Base-by-base conservation (phyloP, 352 stramenopile species). In the Globisporangium canariense region DNA sequence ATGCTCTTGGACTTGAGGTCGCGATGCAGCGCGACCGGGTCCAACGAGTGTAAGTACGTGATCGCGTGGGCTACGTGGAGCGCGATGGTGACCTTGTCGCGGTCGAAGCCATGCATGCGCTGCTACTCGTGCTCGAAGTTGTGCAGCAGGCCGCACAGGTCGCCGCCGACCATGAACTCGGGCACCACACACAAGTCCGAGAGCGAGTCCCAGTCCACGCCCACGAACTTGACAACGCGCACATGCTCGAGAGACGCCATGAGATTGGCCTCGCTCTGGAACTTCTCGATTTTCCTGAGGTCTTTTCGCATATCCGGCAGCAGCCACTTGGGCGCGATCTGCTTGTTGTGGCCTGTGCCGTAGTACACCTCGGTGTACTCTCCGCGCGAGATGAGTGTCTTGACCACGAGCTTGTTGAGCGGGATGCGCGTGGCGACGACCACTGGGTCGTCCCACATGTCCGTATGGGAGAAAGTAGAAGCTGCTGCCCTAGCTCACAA, bases 111-210 rank as follows among this genome's bases (percentile, higher is more conserved):
- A 1, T 67, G 54, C 0, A 62, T 68, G 25, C 25, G 53, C 8
- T 30, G 30, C 5, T 60, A 18, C 1, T 70, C 67, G 16, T 76
- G 64, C 4, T 73, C 67, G 4, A 71, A 76, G 16, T 69, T 61
- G 41, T 64, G 64, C 2, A 90, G 66, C 63, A 83, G 73, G 9
- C 66, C 66, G 16, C 77, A 70, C 43, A 90, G 62, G 54, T 90
- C 76, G 13, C 81, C 81, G 41, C 81, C 81, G 38, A 71, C 70
- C 77, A 90, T 86, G 67, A 73, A 88, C 59, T 90, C 79, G 5
- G 75, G 83, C 7, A 90, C 64, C 3, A 86, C 76, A 47, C 75
- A 78, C n/a, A 88, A 61, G 18, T 90, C 81, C 36, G 73, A 69
- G 13, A 88, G 66, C 28, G 73, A 73, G 45, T 86, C 76, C 81